phyloP scores from a whole-genome alignment of 2,329 filamentous ascomycete species.

The Verticillium tricorpus region DNA sequence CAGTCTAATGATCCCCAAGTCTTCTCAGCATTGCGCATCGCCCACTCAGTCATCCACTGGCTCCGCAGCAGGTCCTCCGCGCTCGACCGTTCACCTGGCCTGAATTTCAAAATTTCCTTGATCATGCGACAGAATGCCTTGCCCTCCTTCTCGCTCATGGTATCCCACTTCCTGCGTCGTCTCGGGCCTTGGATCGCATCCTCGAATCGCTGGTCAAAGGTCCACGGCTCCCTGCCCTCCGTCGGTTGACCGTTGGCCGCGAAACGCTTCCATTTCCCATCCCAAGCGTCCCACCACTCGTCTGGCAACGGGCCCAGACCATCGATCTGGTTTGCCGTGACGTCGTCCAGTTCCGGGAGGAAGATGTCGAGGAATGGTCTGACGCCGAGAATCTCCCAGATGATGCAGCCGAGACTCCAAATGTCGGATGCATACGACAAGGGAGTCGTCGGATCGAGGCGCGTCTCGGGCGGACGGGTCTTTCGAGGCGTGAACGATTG shows the following conservation, averaged over 20 bases:
- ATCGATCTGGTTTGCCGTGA: slow-evolving; percentile 24
- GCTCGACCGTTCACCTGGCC: slow-evolving; percentile 9
- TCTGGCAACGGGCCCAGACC: slow-evolving; percentile 18
- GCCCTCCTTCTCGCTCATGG: slow-evolving; percentile 8
- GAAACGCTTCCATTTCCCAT: slow-evolving; percentile 5
- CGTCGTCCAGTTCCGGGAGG: slow-evolving; percentile 20
- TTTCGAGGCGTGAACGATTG: slow-evolving; percentile 17
- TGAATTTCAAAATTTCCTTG: slow-evolving; percentile 8
- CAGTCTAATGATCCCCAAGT: neutral
- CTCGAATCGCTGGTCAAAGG: slow-evolving; percentile 22
- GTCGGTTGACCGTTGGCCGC: neutral
- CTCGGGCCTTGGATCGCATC: slow-evolving; percentile 23
- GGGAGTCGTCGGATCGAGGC: slow-evolving; percentile 21
- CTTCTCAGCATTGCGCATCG: slow-evolving; percentile 4
- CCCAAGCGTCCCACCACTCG: slow-evolving; percentile 9
- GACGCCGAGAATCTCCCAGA: slow-evolving; percentile 23
- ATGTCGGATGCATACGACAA: slow-evolving; percentile 25
- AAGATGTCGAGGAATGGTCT: slow-evolving; percentile 18
- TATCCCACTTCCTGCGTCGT: neutral
- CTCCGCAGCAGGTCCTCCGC: slow-evolving; percentile 10
- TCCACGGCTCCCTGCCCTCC: slow-evolving; percentile 10
- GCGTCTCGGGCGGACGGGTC: slow-evolving; percentile 21
- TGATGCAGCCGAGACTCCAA: slow-evolving; percentile 25
- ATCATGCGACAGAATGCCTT: slow-evolving; percentile 10
- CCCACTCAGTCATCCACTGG: slow-evolving; percentile 12